These are phyloP conservation scores for Biscogniauxia mediterranea DNA, from an alignment of 2,329 filamentous ascomycete genomes.

Conservation along the genomic window DNA sequence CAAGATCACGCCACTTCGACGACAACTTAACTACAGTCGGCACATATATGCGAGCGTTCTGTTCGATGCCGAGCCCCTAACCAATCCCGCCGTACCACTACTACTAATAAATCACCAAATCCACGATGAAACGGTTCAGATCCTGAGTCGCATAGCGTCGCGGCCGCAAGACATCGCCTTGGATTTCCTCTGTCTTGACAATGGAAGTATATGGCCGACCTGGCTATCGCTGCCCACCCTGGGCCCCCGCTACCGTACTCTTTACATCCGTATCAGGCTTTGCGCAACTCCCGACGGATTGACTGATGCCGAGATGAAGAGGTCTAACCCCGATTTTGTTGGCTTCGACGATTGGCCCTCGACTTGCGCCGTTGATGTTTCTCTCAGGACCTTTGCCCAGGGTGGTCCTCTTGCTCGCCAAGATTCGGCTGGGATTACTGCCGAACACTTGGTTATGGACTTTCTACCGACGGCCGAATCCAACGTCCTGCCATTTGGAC, in stretches of 20 bases:
- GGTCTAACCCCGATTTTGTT: background rate
- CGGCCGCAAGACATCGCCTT: background rate
- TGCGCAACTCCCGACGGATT: background rate
- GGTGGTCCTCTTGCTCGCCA: background rate
- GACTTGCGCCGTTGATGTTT: background rate
- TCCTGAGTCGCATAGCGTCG: background rate
- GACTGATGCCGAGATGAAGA: background rate
- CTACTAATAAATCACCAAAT: constrained; percentile 1
- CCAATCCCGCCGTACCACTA: background rate
- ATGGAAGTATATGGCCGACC: background rate
- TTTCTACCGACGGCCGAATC: background rate
- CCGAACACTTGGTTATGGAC: background rate
- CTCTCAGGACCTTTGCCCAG: background rate
- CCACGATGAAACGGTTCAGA: background rate
- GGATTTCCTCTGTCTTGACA: background rate
- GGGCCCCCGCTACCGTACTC: background rate
- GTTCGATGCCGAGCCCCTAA: background rate
- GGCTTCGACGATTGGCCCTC: background rate
- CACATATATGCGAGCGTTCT: background rate
- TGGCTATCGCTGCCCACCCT: constrained; percentile 1
- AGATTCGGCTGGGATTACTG: background rate
- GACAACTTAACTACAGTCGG: background rate
- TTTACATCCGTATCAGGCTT: background rate
- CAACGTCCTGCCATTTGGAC: background rate
- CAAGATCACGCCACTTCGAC: background rate